Evolutionary conservation across 2,329 filamentous ascomycete genomes (phyloP).

Genomic region (Plectosphaerella cucumerina): DNA sequence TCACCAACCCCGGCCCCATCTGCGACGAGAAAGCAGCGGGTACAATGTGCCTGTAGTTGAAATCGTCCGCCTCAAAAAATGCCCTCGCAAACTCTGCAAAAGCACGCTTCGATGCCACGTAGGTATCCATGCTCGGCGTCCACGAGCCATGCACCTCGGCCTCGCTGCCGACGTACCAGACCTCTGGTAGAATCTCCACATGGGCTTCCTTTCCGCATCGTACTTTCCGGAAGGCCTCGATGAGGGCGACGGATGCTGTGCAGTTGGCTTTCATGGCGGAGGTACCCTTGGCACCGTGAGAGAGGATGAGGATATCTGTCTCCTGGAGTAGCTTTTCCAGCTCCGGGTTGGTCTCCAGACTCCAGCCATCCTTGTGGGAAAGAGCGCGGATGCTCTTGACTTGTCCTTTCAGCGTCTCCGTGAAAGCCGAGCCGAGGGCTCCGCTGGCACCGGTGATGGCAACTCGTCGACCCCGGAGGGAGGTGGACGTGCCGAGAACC

Average conservation of each 20-base stretch:
- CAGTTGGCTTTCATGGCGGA: slow-evolving; percentile 8
- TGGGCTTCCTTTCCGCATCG: no score
- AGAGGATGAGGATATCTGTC: slow-evolving; percentile 12
- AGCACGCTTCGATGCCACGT: slow-evolving; percentile 11
- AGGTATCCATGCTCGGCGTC: slow-evolving; percentile 8
- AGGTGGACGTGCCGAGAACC: slow-evolving; percentile 11
- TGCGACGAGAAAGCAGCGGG: slow-evolving; percentile 7
- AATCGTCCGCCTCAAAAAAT: slow-evolving; percentile 7
- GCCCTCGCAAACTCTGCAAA: slow-evolving; percentile 9
- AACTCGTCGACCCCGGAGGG: slow-evolving; percentile 10
- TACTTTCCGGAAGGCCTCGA: slow-evolving; percentile 6
- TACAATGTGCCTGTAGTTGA: slow-evolving; percentile 1
- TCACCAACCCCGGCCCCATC: slow-evolving; percentile 11
- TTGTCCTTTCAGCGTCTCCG: slow-evolving; percentile 1
- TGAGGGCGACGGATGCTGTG: slow-evolving; percentile 2
- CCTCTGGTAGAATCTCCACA: slow-evolving; percentile 10
- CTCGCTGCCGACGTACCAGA: slow-evolving; percentile 16
- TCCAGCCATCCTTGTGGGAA: slow-evolving; percentile 10
- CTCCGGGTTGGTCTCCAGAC: background rate
- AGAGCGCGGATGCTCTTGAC: no score
- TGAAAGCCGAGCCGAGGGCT: slow-evolving; percentile 7
- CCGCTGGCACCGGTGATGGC: slow-evolving; percentile 11
- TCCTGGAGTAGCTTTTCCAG: slow-evolving; percentile 5
- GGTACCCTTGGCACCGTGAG: slow-evolving; percentile 9
- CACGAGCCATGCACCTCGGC: slow-evolving; percentile 14